Percentiles rank a stretch among this genome's conserved stretches.
Evolutionary conservation across 2,329 filamentous ascomycete species (phyloP).

Genomic region (Colletotrichum sp.): DNA sequence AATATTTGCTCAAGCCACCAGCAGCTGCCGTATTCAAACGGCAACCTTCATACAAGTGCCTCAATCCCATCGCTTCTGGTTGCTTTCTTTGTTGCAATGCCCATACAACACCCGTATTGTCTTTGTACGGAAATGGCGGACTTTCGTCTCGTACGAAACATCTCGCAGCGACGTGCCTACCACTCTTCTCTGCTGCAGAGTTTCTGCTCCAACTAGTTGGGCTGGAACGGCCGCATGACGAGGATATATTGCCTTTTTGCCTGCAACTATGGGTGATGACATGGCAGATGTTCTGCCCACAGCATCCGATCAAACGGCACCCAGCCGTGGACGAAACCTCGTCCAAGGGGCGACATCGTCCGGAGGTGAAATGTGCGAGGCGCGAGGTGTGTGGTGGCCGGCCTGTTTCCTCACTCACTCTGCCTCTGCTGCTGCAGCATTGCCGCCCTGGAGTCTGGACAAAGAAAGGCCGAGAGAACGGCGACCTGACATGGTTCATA

Average conservation of each 20-base stretch:
- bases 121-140: background rate
- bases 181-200: background rate
- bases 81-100: background rate
- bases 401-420: background rate
- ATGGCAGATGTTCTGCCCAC: conserved; percentile 4
- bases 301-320: conserved; percentile 1
- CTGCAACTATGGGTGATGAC: background rate
- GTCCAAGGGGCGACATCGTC: background rate
- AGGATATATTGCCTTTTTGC: background rate
- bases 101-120: background rate
- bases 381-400: background rate
- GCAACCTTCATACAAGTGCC: background rate
- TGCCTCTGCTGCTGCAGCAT: background rate
- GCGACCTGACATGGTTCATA: background rate
- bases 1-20: background rate
- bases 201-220: background rate
- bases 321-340: background rate
- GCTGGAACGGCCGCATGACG: background rate
- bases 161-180: background rate
- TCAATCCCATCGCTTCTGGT: background rate
- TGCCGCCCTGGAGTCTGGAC: background rate
- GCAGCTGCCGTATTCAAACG: background rate
- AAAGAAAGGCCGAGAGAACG: background rate
- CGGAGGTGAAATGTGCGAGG: background rate
- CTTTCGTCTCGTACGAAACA: background rate